Evolutionary conservation across 192 early-diverging fungal species (phyloP).

Genomic region (Coemansia sp.): DNA sequence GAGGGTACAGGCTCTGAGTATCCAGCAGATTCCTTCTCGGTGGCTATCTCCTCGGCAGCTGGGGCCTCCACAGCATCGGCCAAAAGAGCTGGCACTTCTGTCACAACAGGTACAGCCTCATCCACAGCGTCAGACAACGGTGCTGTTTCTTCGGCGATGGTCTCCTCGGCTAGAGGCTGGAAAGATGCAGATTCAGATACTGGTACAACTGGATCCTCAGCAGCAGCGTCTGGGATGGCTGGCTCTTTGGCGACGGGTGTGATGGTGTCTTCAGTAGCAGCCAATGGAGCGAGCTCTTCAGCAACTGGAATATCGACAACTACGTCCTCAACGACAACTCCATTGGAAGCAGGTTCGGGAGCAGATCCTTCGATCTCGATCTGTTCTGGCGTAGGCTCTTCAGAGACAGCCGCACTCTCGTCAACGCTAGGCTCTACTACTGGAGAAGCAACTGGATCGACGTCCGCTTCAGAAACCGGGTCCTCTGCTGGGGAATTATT

Average conservation of each 20-base stretch:
- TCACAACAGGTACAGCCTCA: not conserved
- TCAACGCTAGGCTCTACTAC: slow-evolving; percentile 6
- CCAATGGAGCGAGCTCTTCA: too few relatives aligned
- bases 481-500: too few relatives aligned
- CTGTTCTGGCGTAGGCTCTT: not conserved
- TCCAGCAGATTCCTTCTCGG: too few relatives aligned
- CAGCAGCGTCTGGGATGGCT: too few relatives aligned
- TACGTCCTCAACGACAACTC: slow-evolving; percentile 4
- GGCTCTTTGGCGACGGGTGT: too few relatives aligned
- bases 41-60: too few relatives aligned
- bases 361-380: too few relatives aligned
- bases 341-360: slow-evolving; percentile 3
- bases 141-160: not conserved
- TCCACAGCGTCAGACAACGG: not conserved
- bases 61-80: too few relatives aligned
- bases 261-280: too few relatives aligned
- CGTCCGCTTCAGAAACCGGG: not conserved
- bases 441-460: not conserved
- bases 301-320: not conserved
- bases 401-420: not conserved
- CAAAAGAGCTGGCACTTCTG: not conserved
- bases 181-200: not conserved
- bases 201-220: not conserved
- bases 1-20: too few relatives aligned
- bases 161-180: not conserved